Evolutionary conservation across 768 basidiomycete species (phyloP).

Genomic region (Phallus indusiatus): DNA sequence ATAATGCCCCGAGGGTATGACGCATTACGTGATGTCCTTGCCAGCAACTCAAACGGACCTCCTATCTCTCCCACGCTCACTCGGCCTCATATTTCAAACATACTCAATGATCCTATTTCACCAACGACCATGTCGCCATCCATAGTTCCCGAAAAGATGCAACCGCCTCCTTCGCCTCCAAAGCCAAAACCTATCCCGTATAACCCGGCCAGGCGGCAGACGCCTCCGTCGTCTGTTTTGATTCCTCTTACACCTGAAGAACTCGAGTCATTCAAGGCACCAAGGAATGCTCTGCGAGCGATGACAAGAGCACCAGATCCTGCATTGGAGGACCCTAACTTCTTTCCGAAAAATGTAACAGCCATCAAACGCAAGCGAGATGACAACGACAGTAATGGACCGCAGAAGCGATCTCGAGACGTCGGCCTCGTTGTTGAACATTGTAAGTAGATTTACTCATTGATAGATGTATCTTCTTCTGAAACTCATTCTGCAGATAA

Average conservation of each 20-base stretch:
- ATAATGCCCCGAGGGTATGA: conserved; percentile 10
- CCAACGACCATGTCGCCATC: conserved; percentile 31
- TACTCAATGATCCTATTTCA: conserved; percentile 19
- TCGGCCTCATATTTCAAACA: conserved; percentile 1
- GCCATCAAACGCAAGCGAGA: conserved; percentile 37
- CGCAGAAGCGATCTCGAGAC: conserved; percentile 55
- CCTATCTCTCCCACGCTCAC: conserved; percentile 7
- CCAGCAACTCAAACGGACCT: neutral
- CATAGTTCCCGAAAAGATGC: conserved; percentile 10
- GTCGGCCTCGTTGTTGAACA: conserved; percentile 67
- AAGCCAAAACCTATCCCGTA: conserved; percentile 42
- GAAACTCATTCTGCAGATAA: conserved; percentile 53
- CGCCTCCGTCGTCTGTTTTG: conserved; percentile 53
- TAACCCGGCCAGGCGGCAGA: conserved; percentile 50
- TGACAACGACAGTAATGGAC: conserved; percentile 14
- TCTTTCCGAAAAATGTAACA: conserved; percentile 34
- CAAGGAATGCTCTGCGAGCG: conserved; percentile 10
- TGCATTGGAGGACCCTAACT: conserved; percentile 40
- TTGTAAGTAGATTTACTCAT: conserved; percentile 40
- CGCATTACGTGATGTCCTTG: conserved; percentile 10
- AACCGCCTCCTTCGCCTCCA: conserved; percentile 18
- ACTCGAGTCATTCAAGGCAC: conserved; percentile 36
- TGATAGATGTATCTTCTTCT: conserved; percentile 3
- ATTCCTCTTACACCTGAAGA: conserved; percentile 56
- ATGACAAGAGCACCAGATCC: conserved; percentile 33